A percentile compares a stretch with the other conserved stretches of the same genome.
Conservation (phyloP, 2,329 filamentous ascomycete species). For the Colletotrichum scovillei region DNA sequence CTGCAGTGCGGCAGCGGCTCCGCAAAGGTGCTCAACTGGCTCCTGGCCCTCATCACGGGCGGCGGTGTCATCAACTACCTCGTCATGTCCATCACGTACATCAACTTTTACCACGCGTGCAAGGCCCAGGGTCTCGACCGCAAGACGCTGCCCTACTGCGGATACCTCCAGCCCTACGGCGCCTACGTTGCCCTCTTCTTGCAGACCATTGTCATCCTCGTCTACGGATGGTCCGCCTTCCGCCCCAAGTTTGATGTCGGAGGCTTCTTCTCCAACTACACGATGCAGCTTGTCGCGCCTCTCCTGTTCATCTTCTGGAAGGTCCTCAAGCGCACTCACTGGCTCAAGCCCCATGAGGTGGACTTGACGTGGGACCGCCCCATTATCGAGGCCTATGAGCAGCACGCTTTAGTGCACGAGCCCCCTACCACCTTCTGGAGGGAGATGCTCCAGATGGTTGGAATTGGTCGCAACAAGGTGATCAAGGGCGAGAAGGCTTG, state of each 20-base stretch:
- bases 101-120: slow-evolving; percentile 72
- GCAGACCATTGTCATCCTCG: slow-evolving; percentile 69
- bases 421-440: slow-evolving; percentile 65
- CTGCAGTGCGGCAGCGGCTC: slow-evolving; percentile 51
- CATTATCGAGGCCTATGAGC: slow-evolving; percentile 68
- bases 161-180: slow-evolving; percentile 74
- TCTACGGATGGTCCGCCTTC: slow-evolving; percentile 74
- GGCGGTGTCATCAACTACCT: slow-evolving; percentile 35
- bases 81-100: slow-evolving; percentile 59
- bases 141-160: slow-evolving; percentile 73
- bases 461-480: slow-evolving; percentile 45
- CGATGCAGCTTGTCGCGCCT: slow-evolving; percentile 71
- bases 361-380: slow-evolving; percentile 71
- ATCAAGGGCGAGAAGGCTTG: slow-evolving; percentile 37
- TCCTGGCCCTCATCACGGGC: slow-evolving; percentile 74
- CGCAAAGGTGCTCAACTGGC: slow-evolving; percentile 75
- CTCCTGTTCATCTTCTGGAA: slow-evolving; percentile 68
- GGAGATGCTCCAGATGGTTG: slow-evolving; percentile 61
- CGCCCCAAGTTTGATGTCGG: slow-evolving; percentile 67
- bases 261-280: slow-evolving; percentile 72
- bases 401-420: slow-evolving; percentile 39
- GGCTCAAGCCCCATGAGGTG: slow-evolving; percentile 63
- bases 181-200: slow-evolving; percentile 67
- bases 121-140: slow-evolving; percentile 62
- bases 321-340: slow-evolving; percentile 68